A percentile compares a stretch with the other conserved stretches of the same genome.
Conservation (phyloP, 2,329 filamentous ascomycete genomes). For the Trichophyton simii region DNA sequence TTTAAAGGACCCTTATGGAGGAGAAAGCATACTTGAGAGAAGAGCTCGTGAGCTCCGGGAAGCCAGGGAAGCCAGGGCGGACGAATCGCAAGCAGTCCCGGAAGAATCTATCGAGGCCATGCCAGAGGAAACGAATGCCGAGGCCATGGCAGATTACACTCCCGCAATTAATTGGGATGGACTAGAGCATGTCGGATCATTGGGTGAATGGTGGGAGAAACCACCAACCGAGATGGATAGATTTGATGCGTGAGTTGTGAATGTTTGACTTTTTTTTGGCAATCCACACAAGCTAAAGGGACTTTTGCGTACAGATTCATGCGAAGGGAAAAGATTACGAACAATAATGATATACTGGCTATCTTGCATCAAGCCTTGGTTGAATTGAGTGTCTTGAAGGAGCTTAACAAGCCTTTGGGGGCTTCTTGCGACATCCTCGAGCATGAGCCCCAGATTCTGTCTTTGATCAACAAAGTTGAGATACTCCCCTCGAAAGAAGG, state of each 20-base stretch:
- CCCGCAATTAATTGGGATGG: constrained; percentile 41
- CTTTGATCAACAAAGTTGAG: constrained; percentile 23
- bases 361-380: constrained; percentile 45
- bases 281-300: neutral
- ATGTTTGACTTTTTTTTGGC: neutral
- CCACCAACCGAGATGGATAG: constrained; percentile 26
- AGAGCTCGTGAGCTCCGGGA: constrained; percentile 14
- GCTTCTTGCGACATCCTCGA: constrained; percentile 24
- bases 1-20: constrained; percentile 37
- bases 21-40: constrained; percentile 24
- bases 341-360: constrained; percentile 25
- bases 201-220: constrained; percentile 29
- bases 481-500: constrained; percentile 17
- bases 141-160: constrained; percentile 27
- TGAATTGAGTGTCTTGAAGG: constrained; percentile 41
- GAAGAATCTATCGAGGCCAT: constrained; percentile 1
- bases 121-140: neutral
- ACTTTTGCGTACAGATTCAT: constrained; percentile 22
- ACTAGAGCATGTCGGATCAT: constrained; percentile 43
- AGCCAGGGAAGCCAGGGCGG: neutral
- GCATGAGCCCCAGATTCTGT: constrained; percentile 21
- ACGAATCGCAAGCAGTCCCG: constrained; percentile 9
- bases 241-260: constrained; percentile 31
- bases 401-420: constrained; percentile 28
- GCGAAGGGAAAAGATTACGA: constrained; percentile 23